These are phyloP conservation scores for Colletotrichum scovillei DNA, from an alignment of 2,329 filamentous ascomycete genomes.

Conservation along the genomic window DNA sequence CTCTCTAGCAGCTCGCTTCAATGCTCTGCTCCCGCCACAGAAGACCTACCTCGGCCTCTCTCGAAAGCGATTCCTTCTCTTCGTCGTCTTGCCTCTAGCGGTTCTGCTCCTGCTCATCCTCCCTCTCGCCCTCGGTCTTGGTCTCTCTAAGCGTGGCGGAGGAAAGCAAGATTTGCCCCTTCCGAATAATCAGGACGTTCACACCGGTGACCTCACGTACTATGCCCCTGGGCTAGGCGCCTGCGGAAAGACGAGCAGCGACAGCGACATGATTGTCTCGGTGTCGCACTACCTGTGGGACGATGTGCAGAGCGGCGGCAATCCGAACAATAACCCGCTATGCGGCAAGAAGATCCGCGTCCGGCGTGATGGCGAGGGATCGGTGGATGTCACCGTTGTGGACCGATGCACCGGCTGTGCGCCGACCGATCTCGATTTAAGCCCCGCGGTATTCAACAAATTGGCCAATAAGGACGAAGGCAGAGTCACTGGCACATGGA, in stretches of 20 bases:
- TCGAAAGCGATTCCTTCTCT: constrained; percentile 20
- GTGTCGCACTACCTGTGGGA: constrained; percentile 77
- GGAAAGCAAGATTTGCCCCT: constrained; percentile 7
- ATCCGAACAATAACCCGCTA: constrained; percentile 62
- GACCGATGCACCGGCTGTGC: constrained; percentile 70
- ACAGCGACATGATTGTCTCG: constrained; percentile 71
- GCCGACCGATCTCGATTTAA: constrained; percentile 60
- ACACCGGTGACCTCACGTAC: constrained; percentile 61
- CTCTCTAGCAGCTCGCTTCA: constrained; percentile 16
- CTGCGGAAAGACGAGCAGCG: constrained; percentile 69
- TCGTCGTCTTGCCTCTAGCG: constrained; percentile 9
- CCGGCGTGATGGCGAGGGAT: constrained; percentile 51
- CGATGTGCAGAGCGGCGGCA: constrained; percentile 57
- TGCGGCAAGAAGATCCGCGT: constrained; percentile 77
- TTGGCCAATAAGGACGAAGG: constrained; percentile 55
- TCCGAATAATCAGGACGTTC: constrained; percentile 13
- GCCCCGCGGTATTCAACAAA: constrained; percentile 56
- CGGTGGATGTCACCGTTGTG: constrained; percentile 73
- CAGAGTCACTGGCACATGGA: constrained; percentile 50
- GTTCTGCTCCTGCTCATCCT: constrained; percentile 21
- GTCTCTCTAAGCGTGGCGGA: constrained; percentile 16
- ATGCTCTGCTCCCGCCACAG: constrained; percentile 20
- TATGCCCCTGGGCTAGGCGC: constrained; percentile 75
- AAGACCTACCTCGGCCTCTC: constrained; percentile 25
- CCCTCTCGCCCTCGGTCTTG: constrained; percentile 21